Percentiles rank a stretch among this genome's conserved stretches.
phyloP scores from a whole-genome alignment of 306 rosid species.

The Malus orientalis region DNA sequence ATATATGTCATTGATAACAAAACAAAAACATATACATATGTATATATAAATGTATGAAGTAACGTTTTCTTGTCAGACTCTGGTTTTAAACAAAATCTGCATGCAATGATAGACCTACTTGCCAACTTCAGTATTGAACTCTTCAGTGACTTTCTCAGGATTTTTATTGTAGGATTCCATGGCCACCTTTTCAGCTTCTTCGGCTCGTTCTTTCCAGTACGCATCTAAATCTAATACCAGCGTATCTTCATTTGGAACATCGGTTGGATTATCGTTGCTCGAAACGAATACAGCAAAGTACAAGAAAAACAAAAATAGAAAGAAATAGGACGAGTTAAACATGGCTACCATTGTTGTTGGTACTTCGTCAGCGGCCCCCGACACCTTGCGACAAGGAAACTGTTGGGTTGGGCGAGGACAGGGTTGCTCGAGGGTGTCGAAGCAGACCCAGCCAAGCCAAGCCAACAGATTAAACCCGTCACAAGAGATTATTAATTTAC shows the following conservation, averaged over 20 bases:
- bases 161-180: constrained; percentile 14
- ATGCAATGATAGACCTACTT: constrained; percentile 24
- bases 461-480: neutral
- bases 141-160: constrained; percentile 36
- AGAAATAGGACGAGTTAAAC: neutral
- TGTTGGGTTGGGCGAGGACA: neutral
- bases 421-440: neutral
- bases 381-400: neutral
- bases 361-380: neutral
- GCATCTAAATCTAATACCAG: constrained; percentile 14
- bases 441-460: neutral
- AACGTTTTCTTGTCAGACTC: neutral
- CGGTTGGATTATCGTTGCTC: neutral
- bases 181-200: constrained; percentile 19
- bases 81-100: neutral
- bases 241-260: neutral
- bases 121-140: constrained; percentile 24
- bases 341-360: neutral
- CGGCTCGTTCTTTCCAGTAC: constrained; percentile 49
- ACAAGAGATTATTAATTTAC: neutral
- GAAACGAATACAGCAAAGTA: constrained; percentile 16
- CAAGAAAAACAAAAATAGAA: constrained; percentile 15
- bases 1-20: neutral
- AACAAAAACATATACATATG: neutral
- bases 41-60: neutral